Base-by-base conservation (phyloP, 2,329 filamentous ascomycete genomes). In the Paecilomyces formosus region DNA sequence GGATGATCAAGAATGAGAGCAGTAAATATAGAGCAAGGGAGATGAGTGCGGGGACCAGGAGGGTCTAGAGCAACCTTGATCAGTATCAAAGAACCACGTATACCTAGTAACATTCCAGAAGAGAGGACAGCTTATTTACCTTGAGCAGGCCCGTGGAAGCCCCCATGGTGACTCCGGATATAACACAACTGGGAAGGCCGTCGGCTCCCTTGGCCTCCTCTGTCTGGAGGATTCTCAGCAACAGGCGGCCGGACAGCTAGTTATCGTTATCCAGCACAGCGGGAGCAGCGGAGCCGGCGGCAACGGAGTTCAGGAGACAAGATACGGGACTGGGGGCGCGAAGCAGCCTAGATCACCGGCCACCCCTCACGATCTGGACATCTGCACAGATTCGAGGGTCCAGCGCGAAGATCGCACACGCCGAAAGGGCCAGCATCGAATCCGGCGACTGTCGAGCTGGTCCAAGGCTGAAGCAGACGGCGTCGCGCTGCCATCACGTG, bases 11-110 rank as follows among this genome's bases (percentile, higher is more conserved):
- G 71, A 85, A 89, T 58, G 84, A 86, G 58, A 86, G 75, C 59
- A 85, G 58, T 65, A 91, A 73, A 73, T 89, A 92, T 64, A 90
- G 76, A 61, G 83, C 73, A 54, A 91, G 80, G 53, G 88, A 88
- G 68, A 91, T 86, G 68, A 87, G 67, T 56, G 88, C 88, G 33
- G 89, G 88, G 62, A 90, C 76, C 65, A 90, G 72, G 62, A 92
- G 76, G 4, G 86, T 88, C 88, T 92, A 55, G 28, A 11, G 28
- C 18, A 39, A 22, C 49, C 15, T 24, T 31, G 30, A 35, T 11
- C 11, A 39, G 31, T 39, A 30, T 60, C 59, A 24, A 3, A 61
- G 64, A 31, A 67, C 64, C 59, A 64, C 56, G 18, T 15, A 26
- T 26, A 4, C 24, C 24, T 26, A 26, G 6, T 26, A 4, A 59